Evolutionary conservation across 495 filamentous ascomycete species (phyloP).

Genomic region (Hypoxylon trugodes): DNA sequence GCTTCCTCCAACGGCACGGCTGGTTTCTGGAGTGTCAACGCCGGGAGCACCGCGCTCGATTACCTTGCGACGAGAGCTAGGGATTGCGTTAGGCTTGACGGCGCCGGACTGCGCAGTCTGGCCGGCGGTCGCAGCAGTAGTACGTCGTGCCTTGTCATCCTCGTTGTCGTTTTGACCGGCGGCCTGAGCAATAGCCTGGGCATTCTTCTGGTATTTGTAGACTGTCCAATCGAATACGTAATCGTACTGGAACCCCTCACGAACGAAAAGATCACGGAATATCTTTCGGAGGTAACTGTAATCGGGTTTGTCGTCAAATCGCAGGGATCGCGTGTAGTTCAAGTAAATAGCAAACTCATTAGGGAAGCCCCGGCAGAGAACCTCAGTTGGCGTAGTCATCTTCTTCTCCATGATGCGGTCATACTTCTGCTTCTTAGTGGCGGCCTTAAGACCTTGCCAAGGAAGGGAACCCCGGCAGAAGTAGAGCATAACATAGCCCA

Average conservation of each 20-base stretch:
- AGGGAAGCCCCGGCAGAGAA: constrained; percentile 98
- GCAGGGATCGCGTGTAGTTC: constrained; percentile 98
- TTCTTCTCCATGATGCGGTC: constrained; percentile 99
- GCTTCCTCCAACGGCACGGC: constrained; percentile 88
- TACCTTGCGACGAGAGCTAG: constrained; percentile 85
- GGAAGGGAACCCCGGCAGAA: constrained; percentile 99
- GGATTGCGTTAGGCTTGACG: constrained; percentile 71
- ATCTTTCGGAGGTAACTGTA: constrained; percentile 99
- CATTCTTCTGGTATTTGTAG: constrained; percentile 99
- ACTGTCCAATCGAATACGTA: constrained; percentile 99
- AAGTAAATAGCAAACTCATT: constrained; percentile 99
- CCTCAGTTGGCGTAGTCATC: constrained; percentile 99
- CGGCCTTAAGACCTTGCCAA: constrained; percentile 99
- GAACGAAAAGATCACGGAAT: constrained; percentile 99
- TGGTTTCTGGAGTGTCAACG: constrained; percentile 83
- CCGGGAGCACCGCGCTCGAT: constrained; percentile 70
- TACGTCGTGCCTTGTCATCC: constrained; percentile 75
- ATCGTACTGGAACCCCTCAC: constrained; percentile 99
- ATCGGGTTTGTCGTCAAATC: constrained; percentile 99
- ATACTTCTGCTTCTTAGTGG: constrained; percentile 99
- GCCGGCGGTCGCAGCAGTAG: constrained; percentile 66
- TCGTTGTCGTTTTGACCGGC: constrained; percentile 65
- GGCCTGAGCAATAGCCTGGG: constrained; percentile 84
- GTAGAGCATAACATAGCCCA: constrained; percentile 99
- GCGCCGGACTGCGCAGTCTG: constrained; percentile 67